phyloP scores from a whole-genome alignment of 768 basidiomycete genomes.

The Butyriboletus loyo region DNA sequence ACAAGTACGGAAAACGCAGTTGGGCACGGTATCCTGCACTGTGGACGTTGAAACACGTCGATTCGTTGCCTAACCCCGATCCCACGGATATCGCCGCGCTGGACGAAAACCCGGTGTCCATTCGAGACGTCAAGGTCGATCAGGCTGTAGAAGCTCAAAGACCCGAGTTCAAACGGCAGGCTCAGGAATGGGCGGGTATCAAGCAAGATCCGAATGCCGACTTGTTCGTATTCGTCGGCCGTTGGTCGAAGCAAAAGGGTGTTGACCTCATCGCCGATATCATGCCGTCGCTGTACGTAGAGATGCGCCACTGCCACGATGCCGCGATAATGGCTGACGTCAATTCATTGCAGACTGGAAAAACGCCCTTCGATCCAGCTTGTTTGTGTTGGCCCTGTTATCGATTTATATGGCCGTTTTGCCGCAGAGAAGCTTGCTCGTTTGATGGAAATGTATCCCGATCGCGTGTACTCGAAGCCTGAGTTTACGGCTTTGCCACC shows the following conservation, averaged over 20 bases:
- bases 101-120: slow-evolving; percentile 70
- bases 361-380: slow-evolving; percentile 85
- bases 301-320: too few relatives aligned
- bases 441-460: slow-evolving; percentile 93
- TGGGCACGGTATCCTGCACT: slow-evolving; percentile 97
- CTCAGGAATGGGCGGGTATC: slow-evolving; percentile 94
- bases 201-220: slow-evolving; percentile 88
- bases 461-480: slow-evolving; percentile 92
- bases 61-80: slow-evolving; percentile 92
- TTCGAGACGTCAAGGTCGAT: slow-evolving; percentile 77
- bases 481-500: slow-evolving; percentile 94
- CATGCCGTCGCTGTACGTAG: slow-evolving; percentile 78
- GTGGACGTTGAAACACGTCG: slow-evolving; percentile 94
- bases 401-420: slow-evolving; percentile 92
- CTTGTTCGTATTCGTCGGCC: slow-evolving; percentile 93
- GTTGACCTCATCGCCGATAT: slow-evolving; percentile 97
- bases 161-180: slow-evolving; percentile 86
- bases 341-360: slow-evolving; percentile 53
- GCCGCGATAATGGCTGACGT: background rate
- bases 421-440: slow-evolving; percentile 92
- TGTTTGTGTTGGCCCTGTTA: slow-evolving; percentile 89
- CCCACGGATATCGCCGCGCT: slow-evolving; percentile 93
- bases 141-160: slow-evolving; percentile 82
- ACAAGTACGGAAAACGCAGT: slow-evolving; percentile 95
- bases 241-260: slow-evolving; percentile 98